A percentile compares a stretch with the other conserved stretches of the same genome.
These are phyloP conservation scores for Candida labiduridarum DNA, from an alignment of 1,139 yeast genomes.

Conservation along the genomic window DNA sequence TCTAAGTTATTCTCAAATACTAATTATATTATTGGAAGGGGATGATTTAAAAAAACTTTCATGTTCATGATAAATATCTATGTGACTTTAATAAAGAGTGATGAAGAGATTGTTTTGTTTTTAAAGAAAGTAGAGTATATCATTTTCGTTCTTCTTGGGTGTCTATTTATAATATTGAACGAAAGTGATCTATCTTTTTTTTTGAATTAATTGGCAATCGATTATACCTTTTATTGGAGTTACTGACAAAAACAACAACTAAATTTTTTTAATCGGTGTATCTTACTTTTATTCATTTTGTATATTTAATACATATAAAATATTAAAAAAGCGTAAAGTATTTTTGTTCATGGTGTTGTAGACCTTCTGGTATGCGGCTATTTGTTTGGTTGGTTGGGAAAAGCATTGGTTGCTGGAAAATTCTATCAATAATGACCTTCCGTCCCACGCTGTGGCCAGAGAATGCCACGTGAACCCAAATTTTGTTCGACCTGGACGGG, in stretches of 20 bases:
- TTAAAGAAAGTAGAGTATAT: background rate
- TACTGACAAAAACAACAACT: constrained; percentile 4
- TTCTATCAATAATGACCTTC: too few species aligned
- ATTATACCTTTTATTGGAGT: background rate
- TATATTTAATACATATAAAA: constrained; percentile 39
- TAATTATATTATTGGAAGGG: background rate
- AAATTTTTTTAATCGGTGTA: constrained; percentile 20
- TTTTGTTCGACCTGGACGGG: background rate
- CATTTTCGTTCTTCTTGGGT: background rate
- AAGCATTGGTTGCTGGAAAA: too few species aligned
- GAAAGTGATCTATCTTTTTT: background rate
- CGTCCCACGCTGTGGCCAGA: too few species aligned
- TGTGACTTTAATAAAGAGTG: background rate
- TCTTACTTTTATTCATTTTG: constrained; percentile 26
- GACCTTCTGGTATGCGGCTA: too few species aligned
- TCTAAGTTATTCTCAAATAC: constrained; percentile 49
- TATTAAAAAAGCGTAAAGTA: constrained; percentile 7
- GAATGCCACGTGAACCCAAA: too few species aligned
- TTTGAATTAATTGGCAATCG: background rate
- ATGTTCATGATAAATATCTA: constrained; percentile 7
- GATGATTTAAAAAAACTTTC: constrained; percentile 1
- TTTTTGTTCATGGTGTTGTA: background rate
- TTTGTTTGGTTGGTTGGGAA: too few species aligned
- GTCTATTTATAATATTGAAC: background rate
- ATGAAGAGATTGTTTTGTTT: background rate